These are phyloP conservation scores for Davidsoniella virescens DNA, from an alignment of 2,329 filamentous ascomycete species.

Conservation along the genomic window DNA sequence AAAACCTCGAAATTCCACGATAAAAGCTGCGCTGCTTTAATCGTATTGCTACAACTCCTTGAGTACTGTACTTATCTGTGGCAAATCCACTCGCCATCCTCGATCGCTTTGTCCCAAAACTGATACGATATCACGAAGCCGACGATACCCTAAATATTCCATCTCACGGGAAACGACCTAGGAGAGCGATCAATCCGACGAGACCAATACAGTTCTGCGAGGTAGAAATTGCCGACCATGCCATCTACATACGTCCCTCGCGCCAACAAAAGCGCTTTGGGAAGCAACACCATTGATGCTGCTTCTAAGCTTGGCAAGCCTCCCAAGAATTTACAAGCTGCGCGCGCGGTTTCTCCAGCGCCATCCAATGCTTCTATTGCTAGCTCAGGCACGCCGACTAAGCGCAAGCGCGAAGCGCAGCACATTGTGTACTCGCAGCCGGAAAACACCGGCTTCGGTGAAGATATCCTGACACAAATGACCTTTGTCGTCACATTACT, in stretches of 20 bases:
- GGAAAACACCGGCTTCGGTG: constrained; percentile 56
- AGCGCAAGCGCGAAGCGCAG: constrained; percentile 39
- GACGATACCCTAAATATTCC: no score
- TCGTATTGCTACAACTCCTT: no score
- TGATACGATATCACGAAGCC: no score
- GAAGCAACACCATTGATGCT: constrained; percentile 23
- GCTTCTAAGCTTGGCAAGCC: constrained; percentile 44
- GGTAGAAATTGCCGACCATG: background rate
- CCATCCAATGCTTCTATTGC: constrained; percentile 38
- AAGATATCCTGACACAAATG: constrained; percentile 73
- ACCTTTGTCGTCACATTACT: constrained; percentile 75
- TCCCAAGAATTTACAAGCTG: constrained; percentile 34
- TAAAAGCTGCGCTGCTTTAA: no score
- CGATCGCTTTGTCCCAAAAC: no score
- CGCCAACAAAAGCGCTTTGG: constrained; percentile 5
- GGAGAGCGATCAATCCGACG: no score
- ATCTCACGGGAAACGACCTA: no score
- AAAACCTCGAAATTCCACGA: no score
- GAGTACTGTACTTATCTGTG: no score
- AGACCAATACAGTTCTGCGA: no score
- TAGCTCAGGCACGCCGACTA: constrained; percentile 44
- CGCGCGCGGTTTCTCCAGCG: constrained; percentile 46
- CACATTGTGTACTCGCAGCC: constrained; percentile 60
- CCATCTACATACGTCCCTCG: constrained; percentile 7
- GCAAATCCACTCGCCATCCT: no score